Evolutionary conservation across 2,329 filamentous ascomycete genomes (phyloP), one percentile per base, ranked within the genome.

Genomic region (Aspergillus cejpii): DNA sequence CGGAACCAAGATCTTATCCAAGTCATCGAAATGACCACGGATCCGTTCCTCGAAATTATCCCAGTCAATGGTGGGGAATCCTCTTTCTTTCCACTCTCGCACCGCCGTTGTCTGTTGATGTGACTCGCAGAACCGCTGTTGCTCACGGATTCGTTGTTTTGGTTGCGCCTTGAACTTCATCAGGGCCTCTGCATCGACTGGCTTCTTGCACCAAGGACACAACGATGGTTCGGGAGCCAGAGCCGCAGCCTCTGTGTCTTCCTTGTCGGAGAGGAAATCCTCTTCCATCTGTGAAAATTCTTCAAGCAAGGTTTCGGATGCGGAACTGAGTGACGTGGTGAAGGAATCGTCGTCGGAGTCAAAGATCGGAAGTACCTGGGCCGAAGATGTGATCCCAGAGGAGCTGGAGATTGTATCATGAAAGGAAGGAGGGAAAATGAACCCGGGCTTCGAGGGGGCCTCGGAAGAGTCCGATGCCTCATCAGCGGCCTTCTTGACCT

Each of bases 31-130:
- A 60, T 87, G 77, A 4, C 65, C 58, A 3, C 68, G 60, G 23
- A 90, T 76, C 5, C 87, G 79, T 3, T 60, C 49, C 14, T 80
- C 73, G 19, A 94, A 72, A 0, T 53, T 58, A 1, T 67, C 62
- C 87, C 87, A 94, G 46, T 87, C 68, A 41, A 94, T 84, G 0
- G 67, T 62, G 0, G 88, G 88, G 60, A 91, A 92, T 0, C 77
- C 75, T 34, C 71, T 75, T 11, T 72, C 61, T 7, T 54, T 47
- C 71, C 76, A 79, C 44, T 74, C 66, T 14, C 63, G 49, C 52
- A 67, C 54, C 45, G 82, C 83, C 2, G 76, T 69, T 23, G 70
- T 67, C 47, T 70, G 74, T 55, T 77, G 79, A 68, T 88, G 85
- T 6, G 72, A 66, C 34, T 74, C 70, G 62, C 84, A 88, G 62